Conservation (phyloP, 495 filamentous ascomycete species). For the Trichoderma reesei region DNA sequence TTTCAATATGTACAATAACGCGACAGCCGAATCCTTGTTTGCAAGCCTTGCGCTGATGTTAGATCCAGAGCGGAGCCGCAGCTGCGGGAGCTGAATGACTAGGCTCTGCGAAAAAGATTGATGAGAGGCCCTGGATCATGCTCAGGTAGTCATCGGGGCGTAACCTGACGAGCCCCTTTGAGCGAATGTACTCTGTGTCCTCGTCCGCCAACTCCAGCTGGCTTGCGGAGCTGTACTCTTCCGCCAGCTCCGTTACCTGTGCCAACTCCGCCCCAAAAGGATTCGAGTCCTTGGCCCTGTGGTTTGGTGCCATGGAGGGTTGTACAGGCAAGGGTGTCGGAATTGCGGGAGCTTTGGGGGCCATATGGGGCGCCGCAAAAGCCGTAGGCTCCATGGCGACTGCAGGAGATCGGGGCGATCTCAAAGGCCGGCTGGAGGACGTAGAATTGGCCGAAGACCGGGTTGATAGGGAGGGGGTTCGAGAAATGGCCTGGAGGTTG, state of each 20-base stretch:
- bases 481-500: slow-evolving; percentile 36
- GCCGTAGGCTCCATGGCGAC: not conserved
- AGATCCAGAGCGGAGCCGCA: slow-evolving; percentile 22
- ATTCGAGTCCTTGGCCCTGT: slow-evolving; percentile 25
- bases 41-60: not conserved
- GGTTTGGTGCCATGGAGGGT: slow-evolving; percentile 16
- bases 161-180: slow-evolving; percentile 63
- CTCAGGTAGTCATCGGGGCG: slow-evolving; percentile 70
- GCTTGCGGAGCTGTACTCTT: slow-evolving; percentile 66
- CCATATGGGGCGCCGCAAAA: not conserved
- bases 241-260: slow-evolving; percentile 69
- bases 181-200: slow-evolving; percentile 57
- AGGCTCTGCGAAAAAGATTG: slow-evolving; percentile 26
- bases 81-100: slow-evolving; percentile 5
- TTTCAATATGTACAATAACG: not conserved
- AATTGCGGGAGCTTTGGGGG: slow-evolving; percentile 17
- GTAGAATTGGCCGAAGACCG: slow-evolving; percentile 21
- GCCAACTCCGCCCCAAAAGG: slow-evolving; percentile 69
- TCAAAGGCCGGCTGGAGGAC: slow-evolving; percentile 11
- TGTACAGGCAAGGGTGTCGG: slow-evolving; percentile 18
- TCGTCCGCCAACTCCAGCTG: slow-evolving; percentile 55
- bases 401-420: not conserved
- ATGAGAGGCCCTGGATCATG: slow-evolving; percentile 66
- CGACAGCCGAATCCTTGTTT: not conserved
- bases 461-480: slow-evolving; percentile 34